Conservation (phyloP, 2,329 filamentous ascomycete species). For the Epichloe baconii region DNA sequence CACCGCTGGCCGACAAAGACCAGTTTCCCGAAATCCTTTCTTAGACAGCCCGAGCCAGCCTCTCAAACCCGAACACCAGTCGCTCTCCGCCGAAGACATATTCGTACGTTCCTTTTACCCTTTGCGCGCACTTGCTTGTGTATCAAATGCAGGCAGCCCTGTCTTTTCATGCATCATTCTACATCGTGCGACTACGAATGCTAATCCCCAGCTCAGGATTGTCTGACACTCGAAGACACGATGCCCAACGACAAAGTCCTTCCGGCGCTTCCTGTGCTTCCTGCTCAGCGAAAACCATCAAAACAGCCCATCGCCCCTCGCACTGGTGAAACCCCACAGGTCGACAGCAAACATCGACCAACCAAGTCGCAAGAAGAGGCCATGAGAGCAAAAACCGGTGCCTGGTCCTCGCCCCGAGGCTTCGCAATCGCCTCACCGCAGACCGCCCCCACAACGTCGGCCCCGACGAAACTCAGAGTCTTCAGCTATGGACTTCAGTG, state of each 20-base stretch:
- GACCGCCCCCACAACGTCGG: slow-evolving; percentile 28
- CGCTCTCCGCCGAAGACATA: slow-evolving; percentile 51
- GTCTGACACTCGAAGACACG: slow-evolving; percentile 53
- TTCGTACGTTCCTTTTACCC: slow-evolving; percentile 49
- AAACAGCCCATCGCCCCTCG: slow-evolving; percentile 12
- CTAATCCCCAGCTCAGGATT: slow-evolving; percentile 37
- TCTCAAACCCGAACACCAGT: slow-evolving; percentile 28
- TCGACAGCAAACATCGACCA: slow-evolving; percentile 38
- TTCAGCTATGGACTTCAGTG: slow-evolving; percentile 47
- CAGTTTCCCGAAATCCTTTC: slow-evolving; percentile 64
- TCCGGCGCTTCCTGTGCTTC: slow-evolving; percentile 21
- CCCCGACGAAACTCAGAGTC: slow-evolving; percentile 69
- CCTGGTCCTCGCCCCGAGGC: slow-evolving; percentile 17
- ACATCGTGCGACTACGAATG: neutral
- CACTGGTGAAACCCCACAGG: slow-evolving; percentile 31
- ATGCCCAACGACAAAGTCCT: slow-evolving; percentile 16
- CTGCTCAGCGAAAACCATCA: slow-evolving; percentile 24
- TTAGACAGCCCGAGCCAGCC: slow-evolving; percentile 41
- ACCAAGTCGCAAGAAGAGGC: slow-evolving; percentile 56
- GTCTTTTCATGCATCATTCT: neutral
- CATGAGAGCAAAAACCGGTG: slow-evolving; percentile 29
- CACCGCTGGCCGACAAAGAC: slow-evolving; percentile 35
- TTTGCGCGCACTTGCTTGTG: neutral
- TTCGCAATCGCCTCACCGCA: slow-evolving; percentile 27
- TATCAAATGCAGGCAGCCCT: neutral